Evolutionary conservation across 116 monocot species (phyloP), one percentile per base, ranked within the genome.

Genomic region (Zostera marina): DNA sequence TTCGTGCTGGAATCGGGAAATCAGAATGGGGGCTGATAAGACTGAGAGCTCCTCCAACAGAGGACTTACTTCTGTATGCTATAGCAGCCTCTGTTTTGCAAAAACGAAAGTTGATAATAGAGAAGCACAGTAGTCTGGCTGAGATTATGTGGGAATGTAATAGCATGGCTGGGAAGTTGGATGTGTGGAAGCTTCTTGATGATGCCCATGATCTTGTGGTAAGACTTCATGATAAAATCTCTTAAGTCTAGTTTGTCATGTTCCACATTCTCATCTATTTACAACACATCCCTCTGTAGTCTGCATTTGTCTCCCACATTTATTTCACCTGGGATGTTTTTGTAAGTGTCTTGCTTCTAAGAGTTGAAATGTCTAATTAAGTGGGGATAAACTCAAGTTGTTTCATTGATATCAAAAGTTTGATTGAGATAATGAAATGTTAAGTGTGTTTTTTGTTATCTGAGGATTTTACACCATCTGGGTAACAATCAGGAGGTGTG

Each of bases 201-300:
- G 61, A 69, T 54, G 69, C 69, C 53, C 69, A 69, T 22, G 69
- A 69, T 60, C 69, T 69, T 8, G 69, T 69, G 39, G 69, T 54
- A 11, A 53, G 52, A 22, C 69, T 69, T 17, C 69, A 69, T 44
- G 61, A 53, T 52, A 69, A 44, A 23, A 42, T 68, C 0, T 16
- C 14, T 7, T 58, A 53, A 53, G 54, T n/a, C 47, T 5, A 0
- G 45, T 46, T 3, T 46, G 11, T 12, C 0, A 13, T 46, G n/a
- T n/a, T n/a, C n/a, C n/a, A n/a, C n/a, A n/a, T n/a, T n/a, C n/a
- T 46, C n/a, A 46, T 19, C 17, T 20, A 16, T 21, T 19, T 8
- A 21, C 20, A 19, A 16, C 17, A 13, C 4, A 8, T 32, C 32
- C 32, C 51, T 19, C 20, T 16, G 51, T 51, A 51, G n/a, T 51